phyloP scores from a whole-genome alignment of 345 rosid species.

The Salix dunnii region DNA sequence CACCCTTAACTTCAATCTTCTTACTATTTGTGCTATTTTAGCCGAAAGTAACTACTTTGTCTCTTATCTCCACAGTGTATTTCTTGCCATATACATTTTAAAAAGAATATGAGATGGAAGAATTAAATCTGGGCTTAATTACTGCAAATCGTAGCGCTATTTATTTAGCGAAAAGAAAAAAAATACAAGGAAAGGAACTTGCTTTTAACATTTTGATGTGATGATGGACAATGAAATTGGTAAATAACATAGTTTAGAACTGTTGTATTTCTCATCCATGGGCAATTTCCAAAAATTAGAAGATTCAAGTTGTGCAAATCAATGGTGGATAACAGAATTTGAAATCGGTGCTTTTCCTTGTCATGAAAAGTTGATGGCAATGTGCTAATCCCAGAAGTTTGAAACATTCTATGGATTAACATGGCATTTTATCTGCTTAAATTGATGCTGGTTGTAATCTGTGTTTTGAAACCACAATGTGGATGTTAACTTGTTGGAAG shows the following conservation, averaged over 20 bases:
- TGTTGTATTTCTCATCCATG: neutral
- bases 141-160: neutral
- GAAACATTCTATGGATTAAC: neutral
- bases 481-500: neutral
- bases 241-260: neutral
- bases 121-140: neutral
- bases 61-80: neutral
- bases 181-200: neutral
- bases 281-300: neutral
- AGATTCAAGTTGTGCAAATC: neutral
- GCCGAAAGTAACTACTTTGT: neutral
- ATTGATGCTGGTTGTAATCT: neutral
- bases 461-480: neutral
- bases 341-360: neutral
- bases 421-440: neutral
- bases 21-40: neutral
- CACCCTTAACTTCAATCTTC: neutral
- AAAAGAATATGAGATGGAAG: neutral
- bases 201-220: neutral
- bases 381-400: neutral
- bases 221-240: neutral
- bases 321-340: neutral
- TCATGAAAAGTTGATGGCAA: neutral
- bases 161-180: neutral
- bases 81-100: neutral